phyloP scores from a whole-genome alignment of 31 red algal genomes.

The Porphyra umbilicalis region DNA sequence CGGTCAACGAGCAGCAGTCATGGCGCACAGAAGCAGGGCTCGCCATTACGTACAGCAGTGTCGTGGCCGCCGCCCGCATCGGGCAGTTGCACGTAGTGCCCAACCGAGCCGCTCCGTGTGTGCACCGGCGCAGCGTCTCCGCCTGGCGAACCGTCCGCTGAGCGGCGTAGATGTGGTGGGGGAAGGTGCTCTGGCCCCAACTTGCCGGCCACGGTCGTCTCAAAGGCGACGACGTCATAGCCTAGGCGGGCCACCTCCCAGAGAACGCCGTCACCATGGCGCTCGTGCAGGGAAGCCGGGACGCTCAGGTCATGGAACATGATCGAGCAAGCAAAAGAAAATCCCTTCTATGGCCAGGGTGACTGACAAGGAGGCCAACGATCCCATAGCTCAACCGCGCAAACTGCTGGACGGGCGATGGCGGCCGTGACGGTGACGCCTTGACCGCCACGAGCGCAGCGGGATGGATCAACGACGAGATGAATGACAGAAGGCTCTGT shows the following conservation, averaged over 20 bases:
- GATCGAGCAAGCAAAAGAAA: too few relatives aligned
- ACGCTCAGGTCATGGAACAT: conserved; percentile 75
- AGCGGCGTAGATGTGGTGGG: background rate
- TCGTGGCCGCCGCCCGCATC: background rate
- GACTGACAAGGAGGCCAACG: too few relatives aligned
- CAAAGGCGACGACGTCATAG: conserved; percentile 51
- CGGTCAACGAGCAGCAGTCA: too few relatives aligned
- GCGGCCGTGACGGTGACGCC: too few relatives aligned
- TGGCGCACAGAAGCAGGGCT: too few relatives aligned
- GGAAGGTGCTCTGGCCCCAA: background rate
- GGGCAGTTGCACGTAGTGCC: background rate
- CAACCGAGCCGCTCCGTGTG: background rate
- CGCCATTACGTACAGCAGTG: background rate
- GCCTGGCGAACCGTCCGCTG: background rate
- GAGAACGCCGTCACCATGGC: conserved; percentile 3
- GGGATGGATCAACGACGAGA: too few relatives aligned
- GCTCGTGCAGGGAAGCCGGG: conserved; percentile 9
- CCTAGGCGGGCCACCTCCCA: conserved; percentile 24
- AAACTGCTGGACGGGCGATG: too few relatives aligned
- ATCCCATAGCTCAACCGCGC: too few relatives aligned
- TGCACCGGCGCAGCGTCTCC: background rate
- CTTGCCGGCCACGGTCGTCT: conserved; percentile 7
- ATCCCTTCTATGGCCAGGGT: too few relatives aligned
- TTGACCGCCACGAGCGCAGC: too few relatives aligned
- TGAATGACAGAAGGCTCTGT: too few relatives aligned